Evolutionary conservation across 768 basidiomycete genomes (phyloP).

Genomic region (Lepiota brunneoincarnata): DNA sequence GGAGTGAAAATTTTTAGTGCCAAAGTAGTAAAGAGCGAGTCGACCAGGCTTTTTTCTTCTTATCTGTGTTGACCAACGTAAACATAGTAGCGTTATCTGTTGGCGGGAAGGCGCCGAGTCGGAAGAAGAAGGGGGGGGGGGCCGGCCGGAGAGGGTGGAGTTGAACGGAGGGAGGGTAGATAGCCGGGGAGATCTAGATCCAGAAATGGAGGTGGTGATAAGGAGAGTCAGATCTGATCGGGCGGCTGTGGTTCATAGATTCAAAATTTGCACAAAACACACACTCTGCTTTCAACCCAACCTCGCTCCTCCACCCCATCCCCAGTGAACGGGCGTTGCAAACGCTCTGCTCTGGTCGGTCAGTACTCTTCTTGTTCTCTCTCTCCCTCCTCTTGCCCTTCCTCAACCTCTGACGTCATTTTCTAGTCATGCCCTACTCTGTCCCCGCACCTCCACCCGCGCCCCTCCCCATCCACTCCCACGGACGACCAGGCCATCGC

Average conservation of each 20-base stretch:
- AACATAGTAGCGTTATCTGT: too few relatives aligned
- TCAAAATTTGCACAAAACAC: slow-evolving; percentile 6
- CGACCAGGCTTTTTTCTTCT: too few relatives aligned
- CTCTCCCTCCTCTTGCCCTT: background rate
- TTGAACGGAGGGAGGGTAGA: background rate
- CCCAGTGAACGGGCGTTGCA: background rate
- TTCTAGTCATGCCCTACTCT: slow-evolving; percentile 29
- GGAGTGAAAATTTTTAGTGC: too few relatives aligned
- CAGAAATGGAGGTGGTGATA: slow-evolving; percentile 11
- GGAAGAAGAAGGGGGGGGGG: background rate
- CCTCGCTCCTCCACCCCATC: background rate
- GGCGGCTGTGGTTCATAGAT: background rate
- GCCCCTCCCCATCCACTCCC: slow-evolving; percentile 23
- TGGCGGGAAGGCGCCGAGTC: background rate
- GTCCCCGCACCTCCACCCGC: slow-evolving; percentile 20
- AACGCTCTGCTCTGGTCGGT: background rate
- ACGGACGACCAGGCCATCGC: slow-evolving; percentile 33
- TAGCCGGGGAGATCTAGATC: slow-evolving; percentile 6
- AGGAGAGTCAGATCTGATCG: slow-evolving; percentile 10
- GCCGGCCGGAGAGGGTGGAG: background rate
- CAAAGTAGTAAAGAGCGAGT: too few relatives aligned
- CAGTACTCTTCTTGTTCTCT: background rate
- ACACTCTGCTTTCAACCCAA: background rate
- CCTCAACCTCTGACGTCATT: background rate
- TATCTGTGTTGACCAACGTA: too few relatives aligned